Base-by-base conservation (phyloP, 257 asterid species). In the Nicotiana knightiana region DNA sequence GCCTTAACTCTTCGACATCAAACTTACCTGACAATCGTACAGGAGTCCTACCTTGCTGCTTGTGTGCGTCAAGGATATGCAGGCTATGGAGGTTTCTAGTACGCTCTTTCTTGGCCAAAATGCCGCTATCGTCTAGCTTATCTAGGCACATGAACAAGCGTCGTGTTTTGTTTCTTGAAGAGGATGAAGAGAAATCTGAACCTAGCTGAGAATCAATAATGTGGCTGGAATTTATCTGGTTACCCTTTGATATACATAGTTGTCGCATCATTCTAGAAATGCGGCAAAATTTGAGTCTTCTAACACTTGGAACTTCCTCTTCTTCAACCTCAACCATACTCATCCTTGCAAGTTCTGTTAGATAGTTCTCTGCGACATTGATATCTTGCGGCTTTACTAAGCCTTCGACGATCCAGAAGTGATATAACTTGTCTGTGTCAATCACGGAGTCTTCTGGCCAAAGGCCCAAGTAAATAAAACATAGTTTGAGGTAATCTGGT, bases 391-490 rank as follows among this genome's bases (percentile, higher is more conserved):
- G 11, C 26, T 62, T 30, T 33, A 83, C 57, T 51, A 77, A 15
- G 15, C 82, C 82, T 5, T 83, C 82, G 1, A 77, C 78, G 0
- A 83, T 76, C 85, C 81, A 82, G 13, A 82, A 24, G 5, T 75
- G 77, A 48, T n/a, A 82, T 48, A 82, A 43, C 17, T 0, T 63
- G 26, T 51, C 59, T 9, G 10, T 55, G 0, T 26, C 28, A 5
- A 82, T 76, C 12, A 26, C 67, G 0, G 46, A 9, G 26, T 76
- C 82, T 33, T 82, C 85, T 0, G 81, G 82, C 32, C 16, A 82
- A 13, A 8, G 5, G 13, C 82, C 58, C 82, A 59, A 17, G 33
- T 75, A 82, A 16, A 75, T 33, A 18, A 82, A 82, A 48, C 82
- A 82, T 3, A 39, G 67, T 57, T 81, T 81, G 18, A 81, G 75